A percentile compares a stretch with the other conserved stretches of the same genome.
These are phyloP conservation scores for Colletotrichum liriopes DNA, from an alignment of 2,329 filamentous ascomycete species.

Conservation along the genomic window DNA sequence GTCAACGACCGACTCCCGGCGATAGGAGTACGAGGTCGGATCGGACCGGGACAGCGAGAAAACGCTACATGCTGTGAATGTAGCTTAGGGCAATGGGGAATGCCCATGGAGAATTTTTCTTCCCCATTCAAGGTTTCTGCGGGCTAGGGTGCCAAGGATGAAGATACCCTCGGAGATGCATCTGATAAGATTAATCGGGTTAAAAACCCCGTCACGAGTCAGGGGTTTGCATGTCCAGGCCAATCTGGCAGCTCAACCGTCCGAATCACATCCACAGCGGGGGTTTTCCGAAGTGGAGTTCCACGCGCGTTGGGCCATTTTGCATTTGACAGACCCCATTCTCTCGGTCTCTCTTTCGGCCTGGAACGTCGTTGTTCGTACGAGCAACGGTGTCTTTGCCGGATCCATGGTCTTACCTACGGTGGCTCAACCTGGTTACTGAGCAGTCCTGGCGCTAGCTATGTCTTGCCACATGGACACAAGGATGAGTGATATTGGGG, in stretches of 20 bases:
- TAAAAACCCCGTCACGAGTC: constrained; percentile 23
- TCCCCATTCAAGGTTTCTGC: constrained; percentile 15
- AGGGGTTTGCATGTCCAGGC: constrained; percentile 18
- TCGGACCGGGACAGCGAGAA: constrained; percentile 20
- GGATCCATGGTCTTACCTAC: not conserved
- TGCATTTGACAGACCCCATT: not conserved
- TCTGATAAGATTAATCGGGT: constrained; percentile 42
- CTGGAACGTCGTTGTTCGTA: constrained; percentile 2
- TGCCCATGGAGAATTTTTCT: constrained; percentile 12
- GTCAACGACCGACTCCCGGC: not conserved
- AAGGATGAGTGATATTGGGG: not conserved
- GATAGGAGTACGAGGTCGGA: constrained; percentile 18
- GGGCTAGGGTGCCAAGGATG: constrained; percentile 30
- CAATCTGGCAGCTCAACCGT: constrained; percentile 8
- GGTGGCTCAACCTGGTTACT: not conserved
- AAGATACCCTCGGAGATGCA: constrained; percentile 27
- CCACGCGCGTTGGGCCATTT: constrained; percentile 4
- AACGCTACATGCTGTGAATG: constrained; percentile 8
- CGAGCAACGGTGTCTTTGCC: not conserved
- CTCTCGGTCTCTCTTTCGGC: constrained; percentile 18
- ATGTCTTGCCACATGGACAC: not conserved
- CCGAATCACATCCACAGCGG: constrained; percentile 26
- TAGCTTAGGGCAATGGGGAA: constrained; percentile 8
- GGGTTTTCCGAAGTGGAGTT: constrained; percentile 34
- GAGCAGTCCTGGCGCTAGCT: not conserved